Conservation (phyloP, 176 grass and related monocot species). For the Eleusine indica region DNA sequence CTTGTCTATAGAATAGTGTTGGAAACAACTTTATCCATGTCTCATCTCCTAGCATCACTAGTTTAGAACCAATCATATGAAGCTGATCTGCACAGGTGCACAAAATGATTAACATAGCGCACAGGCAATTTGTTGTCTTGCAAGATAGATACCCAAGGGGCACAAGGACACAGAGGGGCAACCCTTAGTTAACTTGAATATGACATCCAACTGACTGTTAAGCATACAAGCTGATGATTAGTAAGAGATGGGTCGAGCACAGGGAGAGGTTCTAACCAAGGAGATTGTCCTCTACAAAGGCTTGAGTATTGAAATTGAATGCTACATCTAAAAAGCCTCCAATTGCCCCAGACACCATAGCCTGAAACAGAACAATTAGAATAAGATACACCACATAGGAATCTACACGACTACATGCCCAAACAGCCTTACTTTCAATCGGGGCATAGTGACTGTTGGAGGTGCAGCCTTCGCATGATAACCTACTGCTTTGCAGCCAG, state of each 20-base stretch:
- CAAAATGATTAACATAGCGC: constrained; percentile 26
- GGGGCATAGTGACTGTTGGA: constrained; percentile 92
- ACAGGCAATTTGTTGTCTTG: not conserved
- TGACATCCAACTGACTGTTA: constrained; percentile 15
- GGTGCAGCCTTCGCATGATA: constrained; percentile 98
- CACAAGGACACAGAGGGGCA: not conserved
- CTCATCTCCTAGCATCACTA: constrained; percentile 95
- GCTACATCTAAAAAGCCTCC: constrained; percentile 97
- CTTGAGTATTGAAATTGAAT: constrained; percentile 97
- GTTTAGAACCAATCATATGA: constrained; percentile 72
- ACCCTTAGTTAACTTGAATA: not conserved
- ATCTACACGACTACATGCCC: not conserved
- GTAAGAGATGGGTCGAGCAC: not conserved
- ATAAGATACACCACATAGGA: not conserved
- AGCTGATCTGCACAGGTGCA: constrained; percentile 71
- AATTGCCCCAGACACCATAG: constrained; percentile 92
- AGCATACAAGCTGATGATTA: constrained; percentile 10
- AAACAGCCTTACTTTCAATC: constrained; percentile 70
- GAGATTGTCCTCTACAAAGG: constrained; percentile 92
- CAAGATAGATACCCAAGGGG: constrained; percentile 3
- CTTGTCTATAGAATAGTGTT: constrained; percentile 81
- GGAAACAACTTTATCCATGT: constrained; percentile 99
- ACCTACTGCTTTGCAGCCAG: constrained; percentile 61
- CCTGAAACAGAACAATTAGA: constrained; percentile 45
- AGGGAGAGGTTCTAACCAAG: constrained; percentile 59